These are phyloP conservation scores for Hericium alpestre DNA, from an alignment of 768 basidiomycete species.

Conservation along the genomic window DNA sequence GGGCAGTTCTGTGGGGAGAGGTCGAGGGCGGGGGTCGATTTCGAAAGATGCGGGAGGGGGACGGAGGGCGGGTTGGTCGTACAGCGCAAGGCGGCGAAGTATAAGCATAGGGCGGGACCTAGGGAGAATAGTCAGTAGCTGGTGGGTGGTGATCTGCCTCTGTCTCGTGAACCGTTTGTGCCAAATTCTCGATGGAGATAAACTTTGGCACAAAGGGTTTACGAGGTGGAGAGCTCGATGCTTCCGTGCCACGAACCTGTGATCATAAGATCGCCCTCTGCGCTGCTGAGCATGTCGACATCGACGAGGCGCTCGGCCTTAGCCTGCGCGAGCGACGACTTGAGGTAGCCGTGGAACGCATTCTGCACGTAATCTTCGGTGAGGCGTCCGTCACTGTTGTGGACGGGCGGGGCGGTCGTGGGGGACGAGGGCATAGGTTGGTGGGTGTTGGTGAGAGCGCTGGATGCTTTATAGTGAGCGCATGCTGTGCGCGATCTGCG, in stretches of 20 bases:
- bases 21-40: slow-evolving; percentile 37
- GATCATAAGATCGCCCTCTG: slow-evolving; percentile 79
- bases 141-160: too few relatives aligned
- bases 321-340: slow-evolving; percentile 63
- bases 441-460: too few relatives aligned
- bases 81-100: slow-evolving; percentile 72
- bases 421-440: neutral
- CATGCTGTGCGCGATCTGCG: too few relatives aligned
- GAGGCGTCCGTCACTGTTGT: slow-evolving; percentile 26
- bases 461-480: too few relatives aligned
- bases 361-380: slow-evolving; percentile 63
- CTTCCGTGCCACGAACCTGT: slow-evolving; percentile 38
- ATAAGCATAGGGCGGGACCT: slow-evolving; percentile 77
- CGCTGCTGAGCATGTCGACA: slow-evolving; percentile 61
- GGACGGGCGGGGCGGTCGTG: neutral
- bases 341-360: slow-evolving; percentile 74
- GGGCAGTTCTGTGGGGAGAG: slow-evolving; percentile 66
- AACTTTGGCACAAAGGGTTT: neutral
- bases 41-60: slow-evolving; percentile 54
- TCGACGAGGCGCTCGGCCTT: slow-evolving; percentile 68
- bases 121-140: too few relatives aligned
- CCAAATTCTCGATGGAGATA: neutral
- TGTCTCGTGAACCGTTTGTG: too few relatives aligned
- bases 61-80: slow-evolving; percentile 73
- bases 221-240: neutral